These are phyloP conservation scores for Neostapfia colusana DNA, from an alignment of 176 grass and related monocot genomes.

Conservation along the genomic window DNA sequence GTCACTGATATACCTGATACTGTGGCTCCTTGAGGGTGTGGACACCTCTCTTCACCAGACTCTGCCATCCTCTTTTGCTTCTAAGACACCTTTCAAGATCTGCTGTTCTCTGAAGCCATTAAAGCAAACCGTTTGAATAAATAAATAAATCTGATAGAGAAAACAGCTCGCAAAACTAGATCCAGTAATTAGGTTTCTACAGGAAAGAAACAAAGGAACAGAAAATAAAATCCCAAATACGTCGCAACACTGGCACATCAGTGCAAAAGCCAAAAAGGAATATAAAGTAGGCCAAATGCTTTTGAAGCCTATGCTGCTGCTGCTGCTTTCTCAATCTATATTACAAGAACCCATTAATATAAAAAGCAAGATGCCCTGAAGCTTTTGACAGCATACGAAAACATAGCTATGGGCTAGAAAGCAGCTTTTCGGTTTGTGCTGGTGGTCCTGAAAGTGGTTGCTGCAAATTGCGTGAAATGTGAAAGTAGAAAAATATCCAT, in stretches of 20 bases:
- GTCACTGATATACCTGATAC: slow-evolving; percentile 69
- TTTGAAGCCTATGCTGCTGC: neutral
- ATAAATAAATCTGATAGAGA: neutral
- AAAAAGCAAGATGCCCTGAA: neutral
- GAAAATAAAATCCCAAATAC: neutral
- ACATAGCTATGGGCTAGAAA: neutral
- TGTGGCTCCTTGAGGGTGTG: slow-evolving; percentile 83
- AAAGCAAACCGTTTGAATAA: neutral
- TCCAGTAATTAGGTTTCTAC: neutral
- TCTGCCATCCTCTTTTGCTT: slow-evolving; percentile 73
- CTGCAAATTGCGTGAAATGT: neutral
- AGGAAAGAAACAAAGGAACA: neutral
- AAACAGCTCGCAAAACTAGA: neutral
- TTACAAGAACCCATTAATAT: neutral
- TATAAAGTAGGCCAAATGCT: neutral
- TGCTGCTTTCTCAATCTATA: neutral
- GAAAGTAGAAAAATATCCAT: slow-evolving; percentile 11
- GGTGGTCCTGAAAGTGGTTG: neutral
- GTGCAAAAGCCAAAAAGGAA: slow-evolving; percentile 4
- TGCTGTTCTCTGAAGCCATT: slow-evolving; percentile 57
- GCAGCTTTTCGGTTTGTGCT: neutral
- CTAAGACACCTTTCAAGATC: slow-evolving; percentile 64
- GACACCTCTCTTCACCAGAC: slow-evolving; percentile 74
- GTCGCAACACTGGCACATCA: slow-evolving; percentile 10
- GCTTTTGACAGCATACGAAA: neutral